Evolutionary conservation across 345 rosid species (phyloP).

Genomic region (Orychophragmus violaceus): DNA sequence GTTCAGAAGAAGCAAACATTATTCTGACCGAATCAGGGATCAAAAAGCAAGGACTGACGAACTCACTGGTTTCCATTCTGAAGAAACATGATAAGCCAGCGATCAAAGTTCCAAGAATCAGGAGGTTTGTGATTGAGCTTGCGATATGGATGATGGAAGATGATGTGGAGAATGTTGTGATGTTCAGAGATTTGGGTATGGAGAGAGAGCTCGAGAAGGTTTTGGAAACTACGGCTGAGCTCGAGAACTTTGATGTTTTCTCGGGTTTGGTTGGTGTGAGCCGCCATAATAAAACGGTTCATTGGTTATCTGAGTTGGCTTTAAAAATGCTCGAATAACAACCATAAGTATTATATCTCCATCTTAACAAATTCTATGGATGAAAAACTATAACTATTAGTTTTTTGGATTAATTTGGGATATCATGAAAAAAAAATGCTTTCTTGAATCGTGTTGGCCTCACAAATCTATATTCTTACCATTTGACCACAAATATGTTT

Average conservation of each 20-base stretch:
- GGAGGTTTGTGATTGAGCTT: constrained; percentile 75
- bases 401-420: too few species aligned
- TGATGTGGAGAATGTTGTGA: constrained; percentile 24
- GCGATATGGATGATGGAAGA: constrained; percentile 77
- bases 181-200: constrained; percentile 44
- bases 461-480: too few species aligned
- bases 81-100: constrained; percentile 51
- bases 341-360: not conserved
- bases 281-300: constrained; percentile 57
- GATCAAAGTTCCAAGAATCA: constrained; percentile 68
- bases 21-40: constrained; percentile 44
- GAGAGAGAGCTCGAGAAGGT: constrained; percentile 50
- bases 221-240: constrained; percentile 66
- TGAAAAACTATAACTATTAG: not conserved
- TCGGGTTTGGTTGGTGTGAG: constrained; percentile 67
- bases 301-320: constrained; percentile 55
- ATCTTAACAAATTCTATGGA: not conserved
- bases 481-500: too few species aligned
- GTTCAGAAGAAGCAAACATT: constrained; percentile 39
- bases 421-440: too few species aligned
- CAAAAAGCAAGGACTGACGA: constrained; percentile 42
- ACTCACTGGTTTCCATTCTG: constrained; percentile 45
- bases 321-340: constrained; percentile 34
- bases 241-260: constrained; percentile 75
- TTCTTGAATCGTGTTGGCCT: too few species aligned